Percentiles rank a stretch among this genome's conserved stretches.
Conservation (phyloP, 2,329 filamentous ascomycete species). For the Aspergillus phoenicis region DNA sequence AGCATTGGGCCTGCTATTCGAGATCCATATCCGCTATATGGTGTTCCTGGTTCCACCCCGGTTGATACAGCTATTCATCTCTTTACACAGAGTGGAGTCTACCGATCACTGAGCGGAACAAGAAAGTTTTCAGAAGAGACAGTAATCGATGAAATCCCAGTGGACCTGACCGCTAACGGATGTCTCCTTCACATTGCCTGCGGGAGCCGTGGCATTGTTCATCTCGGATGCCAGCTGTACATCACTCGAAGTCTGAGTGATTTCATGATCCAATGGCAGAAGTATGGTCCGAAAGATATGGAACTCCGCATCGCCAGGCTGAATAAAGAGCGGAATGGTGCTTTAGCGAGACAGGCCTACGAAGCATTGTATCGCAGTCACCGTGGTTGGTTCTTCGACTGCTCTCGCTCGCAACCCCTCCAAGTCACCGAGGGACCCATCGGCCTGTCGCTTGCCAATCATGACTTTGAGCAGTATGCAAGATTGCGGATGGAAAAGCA, state of each 20-base stretch:
- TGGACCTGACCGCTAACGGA: constrained; percentile 21
- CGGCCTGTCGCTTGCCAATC: too few species aligned
- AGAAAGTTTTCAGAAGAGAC: background rate
- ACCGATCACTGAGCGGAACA: background rate
- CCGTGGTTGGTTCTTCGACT: too few species aligned
- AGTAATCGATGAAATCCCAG: constrained; percentile 22
- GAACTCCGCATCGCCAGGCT: too few species aligned
- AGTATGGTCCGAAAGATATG: too few species aligned
- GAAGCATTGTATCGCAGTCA: too few species aligned
- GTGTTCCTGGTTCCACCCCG: constrained; percentile 19
- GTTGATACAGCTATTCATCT: background rate
- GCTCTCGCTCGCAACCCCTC: too few species aligned
- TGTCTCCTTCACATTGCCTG: constrained; percentile 20
- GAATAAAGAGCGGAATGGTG: too few species aligned
- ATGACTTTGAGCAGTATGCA: too few species aligned
- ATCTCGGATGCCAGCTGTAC: constrained; percentile 12
- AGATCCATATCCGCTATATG: constrained; percentile 22
- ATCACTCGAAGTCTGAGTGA: background rate
- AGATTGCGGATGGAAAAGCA: too few species aligned
- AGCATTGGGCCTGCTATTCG: constrained; percentile 22
- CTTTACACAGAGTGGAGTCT: background rate
- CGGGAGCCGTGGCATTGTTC: constrained; percentile 18
- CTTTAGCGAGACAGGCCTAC: too few species aligned
- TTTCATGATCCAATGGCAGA: background rate
- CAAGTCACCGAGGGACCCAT: too few species aligned